A percentile compares a stretch with the other conserved stretches of the same genome.
These are phyloP conservation scores for Stemphylium beticola DNA, from an alignment of 2,329 filamentous ascomycete genomes.

Conservation along the genomic window DNA sequence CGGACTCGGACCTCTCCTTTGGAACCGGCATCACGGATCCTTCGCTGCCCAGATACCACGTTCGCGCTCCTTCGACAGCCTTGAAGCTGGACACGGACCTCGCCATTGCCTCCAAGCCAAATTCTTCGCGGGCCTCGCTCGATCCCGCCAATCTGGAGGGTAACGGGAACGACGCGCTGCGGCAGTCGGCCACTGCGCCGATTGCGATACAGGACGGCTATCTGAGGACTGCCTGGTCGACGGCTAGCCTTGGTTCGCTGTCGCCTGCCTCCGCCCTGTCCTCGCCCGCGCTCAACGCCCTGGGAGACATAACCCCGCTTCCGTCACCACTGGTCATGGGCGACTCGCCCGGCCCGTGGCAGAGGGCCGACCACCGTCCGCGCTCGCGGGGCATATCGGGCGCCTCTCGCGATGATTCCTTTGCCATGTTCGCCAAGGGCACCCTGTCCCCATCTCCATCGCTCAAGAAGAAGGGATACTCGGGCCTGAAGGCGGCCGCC, in stretches of 20 bases:
- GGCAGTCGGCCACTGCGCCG: conserved; percentile 46
- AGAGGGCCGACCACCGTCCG: conserved; percentile 41
- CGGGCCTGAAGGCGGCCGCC: conserved; percentile 50
- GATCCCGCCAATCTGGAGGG: conserved; percentile 44
- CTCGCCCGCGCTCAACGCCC: conserved; percentile 56
- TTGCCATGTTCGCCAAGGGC: conserved; percentile 37
- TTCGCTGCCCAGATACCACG: conserved; percentile 30
- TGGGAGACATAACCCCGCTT: conserved; percentile 59
- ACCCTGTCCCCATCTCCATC: conserved; percentile 47
- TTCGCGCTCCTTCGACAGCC: conserved; percentile 32
- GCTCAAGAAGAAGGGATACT: conserved; percentile 57
- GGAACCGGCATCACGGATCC: conserved; percentile 11
- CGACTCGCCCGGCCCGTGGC: conserved; percentile 54
- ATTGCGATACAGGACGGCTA: conserved; percentile 47
- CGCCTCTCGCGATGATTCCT: conserved; percentile 41
- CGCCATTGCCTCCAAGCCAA: conserved; percentile 35
- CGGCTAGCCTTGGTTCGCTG: conserved; percentile 53
- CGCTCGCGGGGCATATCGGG: conserved; percentile 44
- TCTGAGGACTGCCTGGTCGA: conserved; percentile 51
- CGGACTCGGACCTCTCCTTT: conserved; percentile 33
- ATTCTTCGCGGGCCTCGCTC: conserved; percentile 20
- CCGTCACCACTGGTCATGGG: conserved; percentile 55
- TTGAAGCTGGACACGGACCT: conserved; percentile 42
- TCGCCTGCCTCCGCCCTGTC: conserved; percentile 55
- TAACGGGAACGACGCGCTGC: conserved; percentile 33